Evolutionary conservation across 2,329 filamentous ascomycete genomes (phyloP).

Genomic region (Chaetomiaceae sp.): DNA sequence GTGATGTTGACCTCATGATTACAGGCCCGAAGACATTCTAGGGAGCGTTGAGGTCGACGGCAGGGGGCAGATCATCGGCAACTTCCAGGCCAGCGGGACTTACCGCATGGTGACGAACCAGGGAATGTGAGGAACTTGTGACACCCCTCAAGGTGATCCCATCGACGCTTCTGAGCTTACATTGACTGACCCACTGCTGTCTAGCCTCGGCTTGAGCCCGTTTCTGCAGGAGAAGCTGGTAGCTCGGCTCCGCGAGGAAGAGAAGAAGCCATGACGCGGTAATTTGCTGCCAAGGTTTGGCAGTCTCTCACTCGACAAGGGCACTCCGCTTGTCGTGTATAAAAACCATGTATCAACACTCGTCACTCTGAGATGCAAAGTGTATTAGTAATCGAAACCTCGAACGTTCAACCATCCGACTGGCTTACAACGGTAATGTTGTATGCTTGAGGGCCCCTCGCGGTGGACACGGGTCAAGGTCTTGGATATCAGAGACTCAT

Average conservation of each 20-base stretch:
- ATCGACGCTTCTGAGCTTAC: not conserved
- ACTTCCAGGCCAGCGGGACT: conserved; percentile 54
- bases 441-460: too few species aligned
- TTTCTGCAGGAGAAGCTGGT: conserved; percentile 50
- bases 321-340: too few species aligned
- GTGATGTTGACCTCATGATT: not conserved
- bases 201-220: conserved; percentile 47
- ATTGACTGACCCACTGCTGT: conserved; percentile 7
- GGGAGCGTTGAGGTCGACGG: conserved; percentile 60
- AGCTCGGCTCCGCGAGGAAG: conserved; percentile 47
- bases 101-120: conserved; percentile 56
- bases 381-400: not conserved
- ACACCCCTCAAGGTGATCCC: not conserved
- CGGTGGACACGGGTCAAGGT: too few species aligned
- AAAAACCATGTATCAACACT: too few species aligned
- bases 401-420: too few species aligned
- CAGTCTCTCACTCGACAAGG: not conserved
- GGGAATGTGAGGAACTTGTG: conserved; percentile 52
- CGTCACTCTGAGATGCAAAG: not conserved
- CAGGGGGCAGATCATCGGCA: conserved; percentile 50
- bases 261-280: conserved; percentile 29
- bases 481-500: too few species aligned
- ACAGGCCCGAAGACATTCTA: conserved; percentile 59
- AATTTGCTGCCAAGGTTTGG: not conserved
- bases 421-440: too few species aligned